Base-by-base conservation (phyloP, 495 filamentous ascomycete genomes). In the Parachaetomium inaequale region DNA sequence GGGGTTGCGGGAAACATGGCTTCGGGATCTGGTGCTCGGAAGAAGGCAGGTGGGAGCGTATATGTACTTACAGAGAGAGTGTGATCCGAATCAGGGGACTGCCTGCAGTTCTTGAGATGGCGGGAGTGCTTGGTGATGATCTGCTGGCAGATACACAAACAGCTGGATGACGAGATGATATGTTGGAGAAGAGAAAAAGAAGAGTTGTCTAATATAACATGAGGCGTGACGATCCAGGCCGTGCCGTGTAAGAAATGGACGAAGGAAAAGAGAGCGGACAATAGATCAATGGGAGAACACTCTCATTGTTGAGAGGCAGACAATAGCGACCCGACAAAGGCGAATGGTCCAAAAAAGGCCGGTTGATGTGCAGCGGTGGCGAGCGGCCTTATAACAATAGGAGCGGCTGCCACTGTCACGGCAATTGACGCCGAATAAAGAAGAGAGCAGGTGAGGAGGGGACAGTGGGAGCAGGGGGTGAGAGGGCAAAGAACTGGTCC, bases 401-500 rank as follows among this genome's bases (percentile, higher is more conserved):
- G 58, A 57, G 34, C 38, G 31, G 57, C 42, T 36, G 49, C 23
- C 12, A 42, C 26, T 45, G 36, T 34, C 58, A 23, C 42, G 45
- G 34, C 19, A 36, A 1, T 57, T 51, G n/a, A 50, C 32, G 32
- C 23, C 42, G 32, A 51, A 63, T 17, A 63, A 55, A 40, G 29
- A 55, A 50, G 19, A 62, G 36, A 59, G 31, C 29, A 52, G 19
- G 12, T 38, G 21, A 38, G 15, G 40, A n/a, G 32, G 32, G 49
- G 40, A 52, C n/a, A 57, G 43, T 26, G n/a, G 38, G 45, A 40
- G 40, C 61, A 67, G 55, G 64, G 66, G 58, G 34, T 12, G 23
- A 61, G 21, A 36, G 15, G 55, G 51, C 19, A 63, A 63, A 64
- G 65, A 68, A 67, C 55, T 66, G 66, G 66, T 56, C 58, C 56